These are phyloP conservation scores for Aquilaria malaccensis DNA, from an alignment of 345 rosid genomes.

Conservation along the genomic window DNA sequence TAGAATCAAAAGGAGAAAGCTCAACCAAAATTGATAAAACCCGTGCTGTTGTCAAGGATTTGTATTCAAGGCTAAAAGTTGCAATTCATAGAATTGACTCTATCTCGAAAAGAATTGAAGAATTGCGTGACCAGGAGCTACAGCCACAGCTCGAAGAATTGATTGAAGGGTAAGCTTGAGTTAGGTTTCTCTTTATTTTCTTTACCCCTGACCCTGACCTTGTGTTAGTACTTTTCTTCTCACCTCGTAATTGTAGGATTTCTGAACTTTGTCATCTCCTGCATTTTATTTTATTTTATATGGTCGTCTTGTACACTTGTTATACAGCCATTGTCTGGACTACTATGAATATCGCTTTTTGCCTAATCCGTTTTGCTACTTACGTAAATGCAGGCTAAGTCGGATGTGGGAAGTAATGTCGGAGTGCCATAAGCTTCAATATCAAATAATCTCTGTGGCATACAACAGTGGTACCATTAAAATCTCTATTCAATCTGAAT, in stretches of 20 bases:
- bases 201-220: not conserved
- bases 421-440: slow-evolving; percentile 83
- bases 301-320: too few species aligned
- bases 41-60: slow-evolving; percentile 87
- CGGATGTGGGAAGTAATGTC: slow-evolving; percentile 97
- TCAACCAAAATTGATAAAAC: slow-evolving; percentile 55
- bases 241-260: too few species aligned
- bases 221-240: not conserved
- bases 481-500: slow-evolving; percentile 52
- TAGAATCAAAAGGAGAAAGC: slow-evolving; percentile 62
- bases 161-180: slow-evolving; percentile 63
- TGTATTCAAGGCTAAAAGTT: slow-evolving; percentile 89
- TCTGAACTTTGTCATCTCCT: too few species aligned
- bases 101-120: slow-evolving; percentile 84
- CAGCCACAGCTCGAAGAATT: slow-evolving; percentile 98
- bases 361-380: slow-evolving; percentile 4
- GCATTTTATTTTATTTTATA: too few species aligned
- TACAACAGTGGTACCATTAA: slow-evolving; percentile 32
- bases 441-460: slow-evolving; percentile 45
- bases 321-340: too few species aligned
- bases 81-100: slow-evolving; percentile 89
- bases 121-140: slow-evolving; percentile 84
- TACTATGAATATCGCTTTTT: not conserved
- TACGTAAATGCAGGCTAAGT: slow-evolving; percentile 49
- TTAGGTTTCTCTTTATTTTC: not conserved